A percentile compares a stretch with the other conserved stretches of the same genome.
Evolutionary conservation across 2,329 filamentous ascomycete genomes (phyloP).

Genomic region (Xylaria arbuscula): DNA sequence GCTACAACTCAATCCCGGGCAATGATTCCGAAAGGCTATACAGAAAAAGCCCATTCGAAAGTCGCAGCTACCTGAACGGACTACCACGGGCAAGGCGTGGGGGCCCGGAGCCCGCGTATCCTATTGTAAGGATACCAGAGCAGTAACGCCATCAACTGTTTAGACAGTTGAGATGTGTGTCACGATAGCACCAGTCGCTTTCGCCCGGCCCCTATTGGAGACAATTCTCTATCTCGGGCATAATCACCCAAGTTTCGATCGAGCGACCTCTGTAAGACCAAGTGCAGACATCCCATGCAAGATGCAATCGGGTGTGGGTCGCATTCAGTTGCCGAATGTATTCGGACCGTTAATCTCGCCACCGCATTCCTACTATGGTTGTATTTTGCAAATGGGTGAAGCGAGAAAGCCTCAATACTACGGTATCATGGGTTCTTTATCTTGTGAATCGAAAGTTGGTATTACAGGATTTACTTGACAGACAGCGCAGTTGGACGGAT

Average conservation of each 20-base stretch:
- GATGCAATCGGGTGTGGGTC: slow-evolving; percentile 9
- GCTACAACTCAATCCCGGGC: neutral
- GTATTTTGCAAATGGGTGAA: neutral
- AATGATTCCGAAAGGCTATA: neutral
- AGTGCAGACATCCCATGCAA: slow-evolving; percentile 18
- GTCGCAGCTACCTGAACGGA: neutral
- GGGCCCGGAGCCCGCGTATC: neutral
- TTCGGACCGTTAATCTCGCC: slow-evolving; percentile 16
- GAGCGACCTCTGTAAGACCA: slow-evolving; percentile 1
- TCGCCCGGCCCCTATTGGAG: neutral
- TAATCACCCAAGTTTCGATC: slow-evolving; percentile 13
- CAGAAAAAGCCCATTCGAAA: neutral
- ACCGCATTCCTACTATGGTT: neutral
- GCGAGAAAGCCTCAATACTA: slow-evolving; percentile 14
- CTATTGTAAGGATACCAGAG: neutral
- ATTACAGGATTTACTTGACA: slow-evolving; percentile 6
- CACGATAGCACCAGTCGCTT: neutral
- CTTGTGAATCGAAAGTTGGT: neutral
- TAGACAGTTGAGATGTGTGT: neutral
- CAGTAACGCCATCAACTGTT: neutral
- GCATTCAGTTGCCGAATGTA: neutral
- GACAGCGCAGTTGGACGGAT: neutral
- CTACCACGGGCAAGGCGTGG: neutral
- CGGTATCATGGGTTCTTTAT: neutral
- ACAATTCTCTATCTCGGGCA: slow-evolving; percentile 7